Evolutionary conservation across 73 alveolate species (phyloP).

Genomic region (Symbiodinium pilosum): DNA sequence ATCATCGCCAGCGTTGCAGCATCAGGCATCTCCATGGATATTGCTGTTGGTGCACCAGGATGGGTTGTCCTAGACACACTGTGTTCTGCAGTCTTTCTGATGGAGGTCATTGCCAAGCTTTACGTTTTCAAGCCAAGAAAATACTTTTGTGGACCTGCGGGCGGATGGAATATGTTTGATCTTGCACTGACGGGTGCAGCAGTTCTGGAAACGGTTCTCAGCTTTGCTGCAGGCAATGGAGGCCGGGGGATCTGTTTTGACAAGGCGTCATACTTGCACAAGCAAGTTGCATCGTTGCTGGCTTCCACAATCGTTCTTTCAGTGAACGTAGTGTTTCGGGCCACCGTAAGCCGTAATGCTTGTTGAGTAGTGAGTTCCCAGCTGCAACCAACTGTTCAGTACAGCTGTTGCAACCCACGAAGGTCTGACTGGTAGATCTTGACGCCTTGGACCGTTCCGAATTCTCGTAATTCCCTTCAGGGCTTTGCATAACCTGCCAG

Average conservation of each 20-base stretch:
- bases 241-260: not conserved
- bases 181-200: not conserved
- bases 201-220: not conserved
- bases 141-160: slow-evolving; percentile 44
- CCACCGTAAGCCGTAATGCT: not conserved
- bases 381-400: not conserved
- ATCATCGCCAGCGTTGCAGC: slow-evolving; percentile 28
- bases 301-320: not conserved
- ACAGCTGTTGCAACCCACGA: too few species aligned
- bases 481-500: not conserved
- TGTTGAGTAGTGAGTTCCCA: not conserved
- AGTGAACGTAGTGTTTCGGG: not conserved
- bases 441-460: not conserved
- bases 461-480: not conserved
- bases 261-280: not conserved
- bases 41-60: not conserved
- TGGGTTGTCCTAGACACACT: slow-evolving; percentile 32
- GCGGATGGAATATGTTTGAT: slow-evolving; percentile 48
- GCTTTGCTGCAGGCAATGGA: not conserved
- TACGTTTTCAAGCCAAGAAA: slow-evolving; percentile 11
- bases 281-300: not conserved
- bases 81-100: slow-evolving; percentile 12
- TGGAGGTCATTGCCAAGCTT: slow-evolving; percentile 21
- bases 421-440: not conserved
- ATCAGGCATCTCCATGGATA: slow-evolving; percentile 55